These are phyloP conservation scores for Astragalus membranaceus DNA, from an alignment of 306 rosid genomes.

Conservation along the genomic window DNA sequence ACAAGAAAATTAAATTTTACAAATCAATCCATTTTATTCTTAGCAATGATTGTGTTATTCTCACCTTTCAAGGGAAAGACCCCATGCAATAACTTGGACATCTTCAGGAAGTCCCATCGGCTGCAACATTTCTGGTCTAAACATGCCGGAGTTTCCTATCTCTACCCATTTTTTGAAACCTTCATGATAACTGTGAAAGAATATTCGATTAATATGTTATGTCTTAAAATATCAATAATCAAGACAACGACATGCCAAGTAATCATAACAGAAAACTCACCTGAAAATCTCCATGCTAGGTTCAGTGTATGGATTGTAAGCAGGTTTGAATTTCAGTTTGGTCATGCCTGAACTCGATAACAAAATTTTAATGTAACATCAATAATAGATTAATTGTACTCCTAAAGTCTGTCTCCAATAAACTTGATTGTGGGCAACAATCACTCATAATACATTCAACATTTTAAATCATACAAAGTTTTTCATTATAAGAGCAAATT, in stretches of 20 bases:
- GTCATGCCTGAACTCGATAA: conserved; percentile 64
- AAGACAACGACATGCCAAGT: background rate
- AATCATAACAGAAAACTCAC: conserved; percentile 30
- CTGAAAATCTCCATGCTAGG: conserved; percentile 99
- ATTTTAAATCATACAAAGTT: background rate
- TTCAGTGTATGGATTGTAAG: conserved; percentile 93
- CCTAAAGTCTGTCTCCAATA: background rate
- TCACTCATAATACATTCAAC: background rate
- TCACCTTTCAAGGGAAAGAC: conserved; percentile 96
- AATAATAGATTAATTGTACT: background rate
- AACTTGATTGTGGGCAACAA: background rate
- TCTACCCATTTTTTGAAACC: conserved; percentile 91
- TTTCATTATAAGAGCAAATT: conserved; percentile 15
- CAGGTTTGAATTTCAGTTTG: conserved; percentile 82
- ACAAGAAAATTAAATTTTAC: background rate
- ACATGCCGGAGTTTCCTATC: conserved; percentile 95
- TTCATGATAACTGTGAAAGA: conserved; percentile 32
- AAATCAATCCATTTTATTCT: background rate
- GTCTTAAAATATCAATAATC: background rate
- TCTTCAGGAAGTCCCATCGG: conserved; percentile 99
- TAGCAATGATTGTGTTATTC: background rate
- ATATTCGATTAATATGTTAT: background rate
- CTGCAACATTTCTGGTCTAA: conserved; percentile 94
- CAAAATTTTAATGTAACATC: background rate
- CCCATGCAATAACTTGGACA: conserved; percentile 93